Evolutionary conservation across 768 basidiomycete genomes (phyloP), one percentile per base, ranked within the genome.

Genomic region (Boletus tomentosulus): DNA sequence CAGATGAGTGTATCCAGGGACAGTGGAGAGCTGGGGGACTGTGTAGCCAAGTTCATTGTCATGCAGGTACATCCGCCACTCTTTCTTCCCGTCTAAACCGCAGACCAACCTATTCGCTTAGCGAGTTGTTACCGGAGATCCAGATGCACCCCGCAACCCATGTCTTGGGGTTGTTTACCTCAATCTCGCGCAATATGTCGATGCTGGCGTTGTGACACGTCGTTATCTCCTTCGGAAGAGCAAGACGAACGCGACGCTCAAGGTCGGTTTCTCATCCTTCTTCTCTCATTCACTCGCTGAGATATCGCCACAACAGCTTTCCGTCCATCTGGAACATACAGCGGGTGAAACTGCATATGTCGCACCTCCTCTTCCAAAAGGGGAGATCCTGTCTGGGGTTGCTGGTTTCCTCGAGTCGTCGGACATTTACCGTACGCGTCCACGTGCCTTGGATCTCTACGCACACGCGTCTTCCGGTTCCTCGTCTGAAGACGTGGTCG

Each of bases 241-340:
- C 60, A 89, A 87, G 70, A 88, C 83, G 37, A 92, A 92, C 59
- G 87, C 89, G 1, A 86, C 84, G 6, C 74, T 92, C 46, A 86
- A 86, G 76, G 85, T 87, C 42, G 43, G 44, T 45, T 37, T 48
- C 16, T 9, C 3, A 4, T n/a, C 6, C 31, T 42, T 25, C 33
- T 19, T 7, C 46, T 50, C 10, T 47, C 11, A 9, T 25, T 43
- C 24, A 13, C 28, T 16, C 2, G 22, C 24, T 58, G n/a, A 62
- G 25, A 15, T 15, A 8, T 37, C 50, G 6, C 39, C 33, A 46
- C 39, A 25, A 31, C 58, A 87, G 81, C 73, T 90, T 9, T 81
- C 85, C 5, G 76, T 88, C 34, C 76, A 78, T 59, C 71, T 84
- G 51, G 78, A 73, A 48, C 76, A 79, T 52, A 68, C 82, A 15